A percentile compares a stretch with the other conserved stretches of the same genome.
Evolutionary conservation across 495 filamentous ascomycete species (phyloP).

Genomic region (Penicillium taxi): DNA sequence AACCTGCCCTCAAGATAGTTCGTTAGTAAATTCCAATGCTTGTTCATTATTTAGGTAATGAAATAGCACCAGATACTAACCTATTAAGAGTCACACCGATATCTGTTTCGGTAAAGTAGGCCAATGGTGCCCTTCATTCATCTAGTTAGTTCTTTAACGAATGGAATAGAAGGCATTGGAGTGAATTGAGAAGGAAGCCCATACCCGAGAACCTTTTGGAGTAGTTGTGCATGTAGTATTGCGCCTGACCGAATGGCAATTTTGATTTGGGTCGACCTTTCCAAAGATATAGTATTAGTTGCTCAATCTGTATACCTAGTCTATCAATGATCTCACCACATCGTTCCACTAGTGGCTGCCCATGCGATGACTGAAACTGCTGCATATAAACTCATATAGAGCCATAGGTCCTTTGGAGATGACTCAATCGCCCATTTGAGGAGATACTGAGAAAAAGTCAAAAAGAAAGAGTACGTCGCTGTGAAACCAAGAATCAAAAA

Average conservation of each 20-base stretch:
- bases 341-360: conserved; percentile 2
- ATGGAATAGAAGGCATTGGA: too few relatives aligned
- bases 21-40: conserved; percentile 5
- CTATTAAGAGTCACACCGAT: conserved; percentile 33
- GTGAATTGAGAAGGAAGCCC: neutral
- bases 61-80: conserved; percentile 7
- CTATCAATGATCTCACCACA: conserved; percentile 12
- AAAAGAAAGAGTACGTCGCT: conserved; percentile 4
- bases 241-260: conserved; percentile 15
- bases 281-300: conserved; percentile 1
- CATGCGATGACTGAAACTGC: conserved; percentile 7
- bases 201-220: conserved; percentile 13
- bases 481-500: conserved; percentile 1
- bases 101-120: conserved; percentile 35
- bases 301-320: neutral
- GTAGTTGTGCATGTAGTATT: conserved; percentile 10
- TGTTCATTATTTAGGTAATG: neutral
- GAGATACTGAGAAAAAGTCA: conserved; percentile 7
- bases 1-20: too few relatives aligned
- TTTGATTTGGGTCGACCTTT: conserved; percentile 11
- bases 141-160: conserved; percentile 5
- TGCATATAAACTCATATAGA: conserved; percentile 5
- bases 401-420: neutral
- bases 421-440: conserved; percentile 10
- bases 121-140: conserved; percentile 20